Base-by-base conservation (phyloP, 768 basidiomycete species). In the Tubosaeta brunneosetosa region DNA sequence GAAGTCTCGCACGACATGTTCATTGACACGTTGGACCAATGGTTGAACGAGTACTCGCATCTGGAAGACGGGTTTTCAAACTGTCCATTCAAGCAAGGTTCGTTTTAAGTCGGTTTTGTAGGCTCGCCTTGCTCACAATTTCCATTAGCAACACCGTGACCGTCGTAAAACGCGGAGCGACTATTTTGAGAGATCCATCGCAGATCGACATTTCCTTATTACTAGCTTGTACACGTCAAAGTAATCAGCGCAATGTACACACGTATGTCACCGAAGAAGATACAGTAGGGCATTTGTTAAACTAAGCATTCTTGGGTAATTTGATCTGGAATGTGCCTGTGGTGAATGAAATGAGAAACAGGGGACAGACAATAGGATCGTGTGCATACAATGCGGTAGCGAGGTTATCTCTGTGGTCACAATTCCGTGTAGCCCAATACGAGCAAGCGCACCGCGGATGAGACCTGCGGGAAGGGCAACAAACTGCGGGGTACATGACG, bases 281-380 rank as follows among this genome's bases (percentile, higher is more conserved):
- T 22, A 22, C 22, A 22, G 22, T 22, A 22, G 22, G 22, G 2
- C 22, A 22, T 22, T 22, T 22, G 3, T 1, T 29, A 29, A 37
- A 16, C 65, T 60, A 79, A 50, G 74, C 62, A 34, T 76, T 79
- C 69, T 88, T 89, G 0, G 86, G 87, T 26, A 91, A 67, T 64
- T 90, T 90, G 38, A 91, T 77, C 68, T 92, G 88, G 66, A 91
- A 90, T 44, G 87, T 88, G 76, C 89, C 88, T 91, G 11, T 11
- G 42, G 29, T 46, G 37, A 31, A 43, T 8, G 54, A 41, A 16
- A 14, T 27, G 29, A 43, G 25, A 42, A n/a, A 10, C 1, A 6
- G 29, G 14, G 7, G n/a, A 22, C 0, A 36, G 36, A 40, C 46
- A 55, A 14, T 41, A 10, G 8, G 19, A 29, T 19, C 47, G 26